These are phyloP conservation scores for Nemania sp. DNA, from an alignment of 2,329 filamentous ascomycete species.

Conservation along the genomic window DNA sequence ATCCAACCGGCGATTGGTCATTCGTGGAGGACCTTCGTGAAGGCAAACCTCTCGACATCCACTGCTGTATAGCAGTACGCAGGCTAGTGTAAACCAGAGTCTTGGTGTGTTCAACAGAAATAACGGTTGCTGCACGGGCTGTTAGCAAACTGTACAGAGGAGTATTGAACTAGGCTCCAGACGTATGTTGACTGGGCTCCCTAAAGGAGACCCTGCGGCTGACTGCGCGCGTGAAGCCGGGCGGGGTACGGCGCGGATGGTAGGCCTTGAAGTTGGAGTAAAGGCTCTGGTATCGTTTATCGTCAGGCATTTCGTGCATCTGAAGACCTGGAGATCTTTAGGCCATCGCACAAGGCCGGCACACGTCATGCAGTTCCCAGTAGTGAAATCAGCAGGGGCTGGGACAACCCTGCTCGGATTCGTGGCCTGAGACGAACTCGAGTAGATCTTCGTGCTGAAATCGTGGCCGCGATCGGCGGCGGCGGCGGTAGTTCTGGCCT, in stretches of 20 bases:
- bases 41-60: constrained; percentile 26
- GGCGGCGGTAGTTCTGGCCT: no score
- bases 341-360: constrained; percentile 81
- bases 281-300: constrained; percentile 74
- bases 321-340: constrained; percentile 70
- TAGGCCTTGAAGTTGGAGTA: constrained; percentile 34
- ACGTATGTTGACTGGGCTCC: constrained; percentile 28
- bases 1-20: constrained; percentile 23
- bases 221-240: constrained; percentile 23
- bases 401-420: constrained; percentile 35
- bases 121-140: constrained; percentile 31
- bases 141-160: constrained; percentile 13
- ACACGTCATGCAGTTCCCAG: constrained; percentile 84
- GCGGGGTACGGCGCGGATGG: constrained; percentile 24
- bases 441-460: constrained; percentile 33
- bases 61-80: constrained; percentile 42
- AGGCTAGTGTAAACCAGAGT: constrained; percentile 51
- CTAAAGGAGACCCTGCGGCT: constrained; percentile 22
- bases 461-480: no score
- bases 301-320: constrained; percentile 81
- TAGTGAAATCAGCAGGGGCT: constrained; percentile 56
- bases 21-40: constrained; percentile 14
- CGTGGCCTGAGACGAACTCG: constrained; percentile 38
- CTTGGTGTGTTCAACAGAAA: constrained; percentile 65
- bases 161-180: constrained; percentile 22